A percentile compares a stretch with the other conserved stretches of the same genome.
Conservation (phyloP, 2,329 filamentous ascomycete species). For the Colletotrichum limetticola region DNA sequence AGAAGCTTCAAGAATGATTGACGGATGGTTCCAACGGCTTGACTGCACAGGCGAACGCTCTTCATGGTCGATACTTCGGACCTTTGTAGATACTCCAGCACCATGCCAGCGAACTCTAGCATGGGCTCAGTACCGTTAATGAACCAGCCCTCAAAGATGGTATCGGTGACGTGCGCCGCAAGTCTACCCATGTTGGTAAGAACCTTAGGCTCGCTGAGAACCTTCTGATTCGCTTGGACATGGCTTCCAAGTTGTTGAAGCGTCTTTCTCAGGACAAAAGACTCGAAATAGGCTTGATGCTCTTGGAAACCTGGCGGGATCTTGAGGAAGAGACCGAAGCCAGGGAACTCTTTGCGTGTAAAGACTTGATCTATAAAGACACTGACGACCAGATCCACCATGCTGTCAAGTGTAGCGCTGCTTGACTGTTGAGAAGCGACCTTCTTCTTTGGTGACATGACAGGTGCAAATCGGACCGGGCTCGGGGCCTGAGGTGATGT, state of each 20-base stretch:
- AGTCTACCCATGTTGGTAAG: conserved; percentile 89
- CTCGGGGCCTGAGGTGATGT: conserved; percentile 67
- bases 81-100: conserved; percentile 89
- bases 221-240: conserved; percentile 76
- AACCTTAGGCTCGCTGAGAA: conserved; percentile 82
- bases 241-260: conserved; percentile 76
- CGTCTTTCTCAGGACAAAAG: conserved; percentile 82
- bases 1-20: conserved; percentile 82
- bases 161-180: conserved; percentile 83
- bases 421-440: conserved; percentile 64
- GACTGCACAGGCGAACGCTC: conserved; percentile 89
- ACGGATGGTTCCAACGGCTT: conserved; percentile 81
- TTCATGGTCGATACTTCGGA: conserved; percentile 85
- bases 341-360: conserved; percentile 87
- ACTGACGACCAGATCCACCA: conserved; percentile 80
- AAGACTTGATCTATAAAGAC: conserved; percentile 90
- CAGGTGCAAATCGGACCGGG: conserved; percentile 70
- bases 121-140: conserved; percentile 85
- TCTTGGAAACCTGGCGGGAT: conserved; percentile 93
- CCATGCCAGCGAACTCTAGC: conserved; percentile 85
- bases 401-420: conserved; percentile 77
- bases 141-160: conserved; percentile 97
- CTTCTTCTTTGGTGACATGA: conserved; percentile 68
- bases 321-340: conserved; percentile 86
- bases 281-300: conserved; percentile 95